These are phyloP conservation scores for Nicotiana obtusifolia DNA, from an alignment of 257 asterid genomes.

Conservation along the genomic window DNA sequence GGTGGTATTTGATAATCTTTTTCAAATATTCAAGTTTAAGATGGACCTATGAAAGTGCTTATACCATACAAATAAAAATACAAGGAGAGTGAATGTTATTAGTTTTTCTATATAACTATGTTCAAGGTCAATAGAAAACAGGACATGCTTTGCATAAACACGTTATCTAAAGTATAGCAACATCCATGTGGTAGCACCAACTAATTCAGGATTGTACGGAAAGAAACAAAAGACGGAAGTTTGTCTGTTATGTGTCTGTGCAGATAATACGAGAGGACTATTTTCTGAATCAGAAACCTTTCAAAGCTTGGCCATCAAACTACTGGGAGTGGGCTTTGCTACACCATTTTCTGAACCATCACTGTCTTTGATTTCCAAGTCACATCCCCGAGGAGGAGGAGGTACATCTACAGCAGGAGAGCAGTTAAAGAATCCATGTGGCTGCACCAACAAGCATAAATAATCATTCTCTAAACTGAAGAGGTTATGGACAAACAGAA, in stretches of 20 bases:
- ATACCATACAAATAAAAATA: neutral
- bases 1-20: too few species aligned
- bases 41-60: neutral
- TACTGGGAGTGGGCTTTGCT: constrained; percentile 39
- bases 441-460: constrained; percentile 43
- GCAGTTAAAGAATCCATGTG: constrained; percentile 96
- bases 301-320: constrained; percentile 58
- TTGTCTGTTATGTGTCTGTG: neutral
- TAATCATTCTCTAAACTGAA: neutral
- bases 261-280: neutral
- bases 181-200: neutral
- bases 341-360: constrained; percentile 52
- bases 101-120: neutral
- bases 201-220: neutral
- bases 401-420: constrained; percentile 95
- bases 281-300: neutral
- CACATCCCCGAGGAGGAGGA: constrained; percentile 63
- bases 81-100: neutral
- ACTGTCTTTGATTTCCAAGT: constrained; percentile 58
- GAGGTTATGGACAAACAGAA: neutral
- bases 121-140: neutral
- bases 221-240: neutral
- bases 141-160: neutral
- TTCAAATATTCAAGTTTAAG: neutral
- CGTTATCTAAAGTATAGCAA: neutral